Base-by-base conservation (phyloP, 202 grass and related monocot genomes). In the Cymbopogon flexuosus region DNA sequence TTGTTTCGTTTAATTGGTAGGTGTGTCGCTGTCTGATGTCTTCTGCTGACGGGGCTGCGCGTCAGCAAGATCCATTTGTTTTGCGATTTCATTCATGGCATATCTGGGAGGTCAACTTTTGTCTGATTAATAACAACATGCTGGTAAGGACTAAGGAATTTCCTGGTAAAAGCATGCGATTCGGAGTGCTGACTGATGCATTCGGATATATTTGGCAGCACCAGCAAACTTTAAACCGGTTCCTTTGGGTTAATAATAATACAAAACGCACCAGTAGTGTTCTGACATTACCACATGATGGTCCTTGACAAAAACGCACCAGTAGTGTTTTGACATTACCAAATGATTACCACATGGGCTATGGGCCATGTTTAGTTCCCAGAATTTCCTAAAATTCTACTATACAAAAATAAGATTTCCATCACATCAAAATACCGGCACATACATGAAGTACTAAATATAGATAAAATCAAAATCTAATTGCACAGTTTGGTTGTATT, bases 161-260 rank as follows among this genome's bases (percentile, higher is more conserved):
- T 51, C 1, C 5, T 51, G 3, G 42, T 33, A 13, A 52, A 1
- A 33, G 49, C 71, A 58, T 47, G 59, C 24, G 11, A 7, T 62
- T 29, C 42, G 22, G 21, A 2, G 39, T 63, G 7, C 58, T 45
- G 57, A 6, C 27, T 65, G 0, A 37, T 51, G 29, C 76, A 65
- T 65, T 78, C 80, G 39, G 0, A 37, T 51, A 18, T 61, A 65
- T 65, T 78, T 86, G 39, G 14, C 15, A 43, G 65, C 51, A 22
- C 13, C 8, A 52, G 57, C 36, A 35, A 51, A 15, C 60, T 0
- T 6, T 9, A 42, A 4, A 21, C 19, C 4, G 12, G 12, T 4
- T 27, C 10, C 11, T 15, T 14, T 15, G 2, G 10, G 2, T 24
- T 2, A 5, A 47, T 47, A 12, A 70, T 3, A 70, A 34, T 34